These are phyloP conservation scores for Rugonectria rugulosa DNA, from an alignment of 2,329 filamentous ascomycete genomes.

Conservation along the genomic window DNA sequence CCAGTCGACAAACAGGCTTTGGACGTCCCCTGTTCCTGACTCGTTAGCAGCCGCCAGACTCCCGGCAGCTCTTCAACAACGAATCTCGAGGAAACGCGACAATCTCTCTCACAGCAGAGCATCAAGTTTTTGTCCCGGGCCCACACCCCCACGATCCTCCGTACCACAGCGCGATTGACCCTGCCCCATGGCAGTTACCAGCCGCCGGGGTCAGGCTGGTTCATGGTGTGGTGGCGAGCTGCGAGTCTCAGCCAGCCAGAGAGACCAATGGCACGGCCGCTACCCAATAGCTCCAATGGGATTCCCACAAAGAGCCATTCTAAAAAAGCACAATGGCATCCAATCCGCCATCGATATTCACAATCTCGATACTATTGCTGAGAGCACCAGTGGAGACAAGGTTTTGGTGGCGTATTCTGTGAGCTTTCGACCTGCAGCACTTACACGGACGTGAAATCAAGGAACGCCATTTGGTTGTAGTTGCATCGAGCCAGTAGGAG, in stretches of 20 bases:
- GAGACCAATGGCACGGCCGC: neutral
- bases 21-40: slow-evolving; percentile 1
- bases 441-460: no score
- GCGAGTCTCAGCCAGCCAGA: neutral
- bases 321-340: slow-evolving; percentile 29
- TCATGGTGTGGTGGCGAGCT: slow-evolving; percentile 10
- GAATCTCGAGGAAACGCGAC: slow-evolving; percentile 6
- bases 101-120: slow-evolving; percentile 7
- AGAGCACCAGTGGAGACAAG: slow-evolving; percentile 11
- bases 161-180: slow-evolving; percentile 3
- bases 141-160: slow-evolving; percentile 8
- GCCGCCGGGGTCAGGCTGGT: slow-evolving; percentile 1
- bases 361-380: slow-evolving; percentile 25
- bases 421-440: neutral
- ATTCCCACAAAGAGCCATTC: slow-evolving; percentile 34
- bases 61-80: slow-evolving; percentile 1
- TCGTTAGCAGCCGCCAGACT: neutral
- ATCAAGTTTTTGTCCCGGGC: slow-evolving; percentile 3
- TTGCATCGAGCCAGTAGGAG: no score
- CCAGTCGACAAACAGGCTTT: neutral
- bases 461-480: no score
- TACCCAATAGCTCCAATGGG: slow-evolving; percentile 23
- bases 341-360: slow-evolving; percentile 27
- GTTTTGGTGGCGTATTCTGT: slow-evolving; percentile 25
- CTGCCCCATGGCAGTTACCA: neutral